Evolutionary conservation across 2,329 filamentous ascomycete genomes (phyloP).

Genomic region (Aspergillus quadricinctus): DNA sequence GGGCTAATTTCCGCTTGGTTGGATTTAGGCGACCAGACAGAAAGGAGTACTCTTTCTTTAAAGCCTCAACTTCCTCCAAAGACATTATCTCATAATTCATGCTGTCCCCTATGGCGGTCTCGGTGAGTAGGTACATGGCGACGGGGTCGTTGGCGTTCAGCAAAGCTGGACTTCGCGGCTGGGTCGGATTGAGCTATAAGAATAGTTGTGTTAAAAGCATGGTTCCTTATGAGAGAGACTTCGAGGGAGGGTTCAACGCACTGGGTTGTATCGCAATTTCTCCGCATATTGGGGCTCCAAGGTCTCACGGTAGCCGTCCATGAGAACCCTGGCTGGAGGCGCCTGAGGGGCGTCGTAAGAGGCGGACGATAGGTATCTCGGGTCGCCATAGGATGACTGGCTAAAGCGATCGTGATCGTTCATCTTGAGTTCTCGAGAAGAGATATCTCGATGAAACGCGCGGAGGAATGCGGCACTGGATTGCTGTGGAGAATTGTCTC

Average conservation of each 20-base stretch:
- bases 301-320: constrained; percentile 59
- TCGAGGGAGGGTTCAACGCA: constrained; percentile 34
- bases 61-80: constrained; percentile 81
- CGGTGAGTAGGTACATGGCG: constrained; percentile 84
- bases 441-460: constrained; percentile 2
- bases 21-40: constrained; percentile 75
- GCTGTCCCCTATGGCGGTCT: constrained; percentile 88
- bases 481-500: constrained; percentile 7
- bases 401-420: constrained; percentile 36
- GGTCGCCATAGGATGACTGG: constrained; percentile 39
- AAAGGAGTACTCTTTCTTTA: constrained; percentile 80
- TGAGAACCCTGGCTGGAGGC: constrained; percentile 44
- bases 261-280: constrained; percentile 54
- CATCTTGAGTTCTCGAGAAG: constrained; percentile 23
- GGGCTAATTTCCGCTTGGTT: constrained; percentile 73
- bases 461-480: background rate
- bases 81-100: constrained; percentile 79
- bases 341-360: constrained; percentile 31
- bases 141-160: constrained; percentile 56
- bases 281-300: constrained; percentile 53
- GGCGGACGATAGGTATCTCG: constrained; percentile 33
- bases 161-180: constrained; percentile 34
- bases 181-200: constrained; percentile 49
- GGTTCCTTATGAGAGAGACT: background rate
- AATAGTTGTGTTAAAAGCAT: background rate